phyloP scores from a whole-genome alignment of 192 early-diverging fungal species.

The Entomortierella beljakovae region DNA sequence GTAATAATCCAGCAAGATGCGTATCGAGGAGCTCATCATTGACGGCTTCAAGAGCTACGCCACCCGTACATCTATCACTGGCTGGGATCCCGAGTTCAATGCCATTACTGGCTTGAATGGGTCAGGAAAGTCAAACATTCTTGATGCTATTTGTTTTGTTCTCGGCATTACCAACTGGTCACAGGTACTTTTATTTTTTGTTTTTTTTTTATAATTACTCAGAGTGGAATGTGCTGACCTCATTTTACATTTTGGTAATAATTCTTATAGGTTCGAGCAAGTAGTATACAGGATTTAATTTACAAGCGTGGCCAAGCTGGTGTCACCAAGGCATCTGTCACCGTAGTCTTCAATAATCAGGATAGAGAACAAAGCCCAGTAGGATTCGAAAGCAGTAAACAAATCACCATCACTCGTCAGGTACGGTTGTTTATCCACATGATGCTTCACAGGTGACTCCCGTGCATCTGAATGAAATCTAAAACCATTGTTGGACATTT shows the following conservation, averaged over 20 bases:
- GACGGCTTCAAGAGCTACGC: constrained; percentile 99
- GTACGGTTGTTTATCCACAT: constrained; percentile 57
- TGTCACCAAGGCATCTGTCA: constrained; percentile 96
- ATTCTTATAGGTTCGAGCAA: constrained; percentile 80
- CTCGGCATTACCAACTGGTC: constrained; percentile 94
- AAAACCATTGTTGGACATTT: background rate
- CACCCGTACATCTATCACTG: constrained; percentile 91
- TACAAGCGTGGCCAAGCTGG: constrained; percentile 99
- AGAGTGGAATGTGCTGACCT: background rate
- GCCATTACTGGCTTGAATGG: constrained; percentile 99
- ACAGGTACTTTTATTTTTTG: too few species aligned
- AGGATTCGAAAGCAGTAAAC: constrained; percentile 85
- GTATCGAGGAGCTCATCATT: constrained; percentile 94
- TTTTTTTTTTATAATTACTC: background rate
- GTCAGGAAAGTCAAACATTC: constrained; percentile 97
- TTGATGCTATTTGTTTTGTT: constrained; percentile 99
- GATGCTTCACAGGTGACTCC: background rate
- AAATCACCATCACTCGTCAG: constrained; percentile 96
- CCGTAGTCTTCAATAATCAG: constrained; percentile 95
- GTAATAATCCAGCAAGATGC: constrained; percentile 61
- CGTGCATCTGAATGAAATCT: too few species aligned
- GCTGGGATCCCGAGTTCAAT: constrained; percentile 99
- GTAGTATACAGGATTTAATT: constrained; percentile 93
- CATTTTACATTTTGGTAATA: background rate
- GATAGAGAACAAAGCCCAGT: constrained; percentile 87